Evolutionary conservation across 176 grass and related monocot genomes (phyloP).

Genomic region (Avena insularis): DNA sequence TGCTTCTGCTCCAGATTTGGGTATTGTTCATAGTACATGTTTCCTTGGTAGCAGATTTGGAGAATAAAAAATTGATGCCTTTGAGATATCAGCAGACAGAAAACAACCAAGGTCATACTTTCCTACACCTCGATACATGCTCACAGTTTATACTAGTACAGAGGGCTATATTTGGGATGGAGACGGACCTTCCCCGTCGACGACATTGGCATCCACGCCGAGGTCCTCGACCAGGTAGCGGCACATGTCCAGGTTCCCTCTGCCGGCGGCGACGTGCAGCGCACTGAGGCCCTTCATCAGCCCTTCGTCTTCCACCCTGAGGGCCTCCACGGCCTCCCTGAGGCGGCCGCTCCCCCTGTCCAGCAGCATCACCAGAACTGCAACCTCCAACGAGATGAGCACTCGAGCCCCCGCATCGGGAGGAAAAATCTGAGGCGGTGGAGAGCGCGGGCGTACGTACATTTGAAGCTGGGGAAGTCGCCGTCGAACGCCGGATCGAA

Average conservation of each 20-base stretch:
- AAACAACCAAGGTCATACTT: not conserved
- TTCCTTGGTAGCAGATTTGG: not conserved
- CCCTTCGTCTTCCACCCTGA: not conserved
- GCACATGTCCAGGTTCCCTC: slow-evolving; percentile 17
- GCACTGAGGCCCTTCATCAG: not conserved
- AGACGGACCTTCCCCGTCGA: not conserved
- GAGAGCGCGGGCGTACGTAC: not conserved
- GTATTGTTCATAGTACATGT: not conserved
- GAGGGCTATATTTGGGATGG: not conserved
- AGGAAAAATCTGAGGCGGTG: not conserved
- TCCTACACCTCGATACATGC: not conserved
- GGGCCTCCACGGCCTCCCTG: not conserved
- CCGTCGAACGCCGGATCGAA: slow-evolving; percentile 30
- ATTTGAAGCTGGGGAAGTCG: not conserved
- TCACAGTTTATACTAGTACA: no score
- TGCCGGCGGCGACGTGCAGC: not conserved
- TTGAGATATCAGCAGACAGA: not conserved
- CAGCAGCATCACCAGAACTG: not conserved
- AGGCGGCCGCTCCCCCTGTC: slow-evolving; percentile 19
- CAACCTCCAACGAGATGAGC: not conserved
- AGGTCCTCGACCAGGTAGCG: slow-evolving; percentile 31
- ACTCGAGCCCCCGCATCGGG: not conserved
- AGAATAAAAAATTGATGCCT: not conserved
- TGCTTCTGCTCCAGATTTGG: not conserved
- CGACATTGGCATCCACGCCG: slow-evolving; percentile 22